Percentiles rank a stretch among this genome's conserved stretches.
These are phyloP conservation scores for Komagataella mondaviorum DNA, from an alignment of 805 yeast species.

Conservation along the genomic window DNA sequence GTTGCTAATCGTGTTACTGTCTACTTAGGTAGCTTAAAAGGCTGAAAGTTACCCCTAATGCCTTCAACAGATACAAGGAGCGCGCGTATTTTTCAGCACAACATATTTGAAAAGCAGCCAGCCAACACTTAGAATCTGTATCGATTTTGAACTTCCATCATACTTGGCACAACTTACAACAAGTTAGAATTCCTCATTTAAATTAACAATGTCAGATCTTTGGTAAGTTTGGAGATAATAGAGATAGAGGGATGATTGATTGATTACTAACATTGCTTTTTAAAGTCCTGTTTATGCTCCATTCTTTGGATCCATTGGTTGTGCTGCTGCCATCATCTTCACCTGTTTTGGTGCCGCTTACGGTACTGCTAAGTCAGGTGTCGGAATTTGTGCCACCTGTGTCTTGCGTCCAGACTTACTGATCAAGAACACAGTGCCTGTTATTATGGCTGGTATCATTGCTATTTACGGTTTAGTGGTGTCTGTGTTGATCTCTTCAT, in stretches of 20 bases:
- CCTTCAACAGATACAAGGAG: neutral
- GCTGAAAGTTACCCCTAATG: neutral
- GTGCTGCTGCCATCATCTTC: slow-evolving; percentile 98
- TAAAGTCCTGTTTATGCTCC: slow-evolving; percentile 75
- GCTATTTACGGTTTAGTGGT: slow-evolving; percentile 97
- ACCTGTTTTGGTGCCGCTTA: slow-evolving; percentile 98
- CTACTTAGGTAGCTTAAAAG: neutral
- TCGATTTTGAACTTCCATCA: neutral
- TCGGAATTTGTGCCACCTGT: slow-evolving; percentile 97
- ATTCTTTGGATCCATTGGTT: slow-evolving; percentile 98
- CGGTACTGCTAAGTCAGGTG: slow-evolving; percentile 99
- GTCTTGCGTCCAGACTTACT: slow-evolving; percentile 94
- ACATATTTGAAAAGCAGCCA: neutral
- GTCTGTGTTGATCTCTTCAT: slow-evolving; percentile 84
- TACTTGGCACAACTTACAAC: neutral
- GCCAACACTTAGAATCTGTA: neutral
- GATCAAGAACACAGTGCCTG: slow-evolving; percentile 91
- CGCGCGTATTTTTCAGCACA: neutral
- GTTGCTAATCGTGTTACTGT: neutral
- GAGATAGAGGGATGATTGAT: neutral
- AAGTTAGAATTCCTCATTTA: neutral
- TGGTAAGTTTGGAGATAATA: slow-evolving; percentile 4
- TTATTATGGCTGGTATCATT: slow-evolving; percentile 98
- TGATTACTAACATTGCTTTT: slow-evolving; percentile 6
- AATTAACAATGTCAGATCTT: slow-evolving; percentile 7